Base-by-base conservation (phyloP, 805 yeast genomes). In the Tetrapisispora pingtungensis region DNA sequence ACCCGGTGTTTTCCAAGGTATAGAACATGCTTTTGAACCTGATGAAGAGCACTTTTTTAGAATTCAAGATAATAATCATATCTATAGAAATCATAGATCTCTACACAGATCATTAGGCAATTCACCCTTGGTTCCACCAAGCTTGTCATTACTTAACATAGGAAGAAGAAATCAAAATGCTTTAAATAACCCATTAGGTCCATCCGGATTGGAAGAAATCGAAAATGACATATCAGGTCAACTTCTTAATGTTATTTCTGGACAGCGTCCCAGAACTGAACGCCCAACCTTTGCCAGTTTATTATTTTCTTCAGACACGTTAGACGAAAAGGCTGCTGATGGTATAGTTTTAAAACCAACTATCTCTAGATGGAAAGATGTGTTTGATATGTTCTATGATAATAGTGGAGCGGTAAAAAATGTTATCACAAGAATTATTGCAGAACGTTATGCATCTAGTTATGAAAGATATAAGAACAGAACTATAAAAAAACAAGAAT, bases 291-390 rank as follows among this genome's bases (percentile, higher is more conserved):
- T 60, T 38, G 54, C 64, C 1, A 62, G 58, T 36, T 54, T 58
- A 2, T 44, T 62, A 13, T 52, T 62, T 28, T 55, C 61, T 4
- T 63, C 62, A 2, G 67, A 55, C 7, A 54, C 56, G 8, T 56
- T 57, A 17, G 67, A 59, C 33, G 67, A 57, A 14, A 54, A 60
- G 20, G 46, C 58, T 14, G 46, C 59, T 15, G 62, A 57, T 39
- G 66, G 66, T 1, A 55, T 61, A 15, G 49, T 59, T 19, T 35
- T 59, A 42, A 57, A 62, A 46, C 73, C 84, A 0, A 79, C 93
- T 0, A 61, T 67, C 13, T 80, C 78, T 41, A 71, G 95, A 51
- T 86, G 95, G 93, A 64, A 64, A 33, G 84, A 81, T 36, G 70
- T 75, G 7, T 64, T 73, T 32, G 65, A 70, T 15, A 66, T 77